Conservation (phyloP, 768 basidiomycete genomes). For the Inosperma sp. region DNA sequence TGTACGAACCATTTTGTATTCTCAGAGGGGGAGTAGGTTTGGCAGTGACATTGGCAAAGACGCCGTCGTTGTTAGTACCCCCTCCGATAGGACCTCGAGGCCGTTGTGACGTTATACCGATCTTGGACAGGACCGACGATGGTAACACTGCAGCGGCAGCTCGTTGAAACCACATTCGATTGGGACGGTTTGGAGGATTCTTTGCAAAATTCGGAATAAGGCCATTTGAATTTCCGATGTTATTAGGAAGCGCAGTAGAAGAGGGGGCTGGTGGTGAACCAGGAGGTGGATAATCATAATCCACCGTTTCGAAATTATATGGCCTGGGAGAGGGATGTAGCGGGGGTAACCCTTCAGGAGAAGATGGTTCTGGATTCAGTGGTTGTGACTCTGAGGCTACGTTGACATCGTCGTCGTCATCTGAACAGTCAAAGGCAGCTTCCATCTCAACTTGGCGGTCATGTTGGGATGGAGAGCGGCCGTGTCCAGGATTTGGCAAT, state of each 20-base stretch:
- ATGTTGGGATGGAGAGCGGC: slow-evolving; percentile 38
- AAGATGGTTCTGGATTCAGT: slow-evolving; percentile 40
- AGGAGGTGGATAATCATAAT: slow-evolving; percentile 80
- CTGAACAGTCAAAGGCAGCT: slow-evolving; percentile 80
- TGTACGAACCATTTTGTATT: slow-evolving; percentile 53
- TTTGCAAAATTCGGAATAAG: slow-evolving; percentile 48
- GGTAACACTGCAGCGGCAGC: slow-evolving; percentile 57
- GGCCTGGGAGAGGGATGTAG: slow-evolving; percentile 35
- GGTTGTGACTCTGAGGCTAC: slow-evolving; percentile 48
- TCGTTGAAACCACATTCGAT: slow-evolving; percentile 50
- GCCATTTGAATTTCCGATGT: slow-evolving; percentile 73
- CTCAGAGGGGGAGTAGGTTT: slow-evolving; percentile 63
- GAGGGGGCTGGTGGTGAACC: slow-evolving; percentile 73
- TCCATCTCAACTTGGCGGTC: slow-evolving; percentile 62
- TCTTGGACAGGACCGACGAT: slow-evolving; percentile 39
- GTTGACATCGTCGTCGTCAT: slow-evolving; percentile 60
- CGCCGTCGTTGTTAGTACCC: slow-evolving; percentile 78
- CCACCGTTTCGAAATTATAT: slow-evolving; percentile 79
- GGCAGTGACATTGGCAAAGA: slow-evolving; percentile 93
- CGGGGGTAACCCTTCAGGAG: slow-evolving; percentile 23
- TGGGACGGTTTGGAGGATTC: slow-evolving; percentile 27
- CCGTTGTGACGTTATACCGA: slow-evolving; percentile 39
- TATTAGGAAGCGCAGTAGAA: slow-evolving; percentile 60
- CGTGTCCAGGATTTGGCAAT: slow-evolving; percentile 53
- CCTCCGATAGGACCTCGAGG: slow-evolving; percentile 52